Evolutionary conservation across 352 stramenopile species (phyloP).

Genomic region (Pythium scleroteichum): DNA sequence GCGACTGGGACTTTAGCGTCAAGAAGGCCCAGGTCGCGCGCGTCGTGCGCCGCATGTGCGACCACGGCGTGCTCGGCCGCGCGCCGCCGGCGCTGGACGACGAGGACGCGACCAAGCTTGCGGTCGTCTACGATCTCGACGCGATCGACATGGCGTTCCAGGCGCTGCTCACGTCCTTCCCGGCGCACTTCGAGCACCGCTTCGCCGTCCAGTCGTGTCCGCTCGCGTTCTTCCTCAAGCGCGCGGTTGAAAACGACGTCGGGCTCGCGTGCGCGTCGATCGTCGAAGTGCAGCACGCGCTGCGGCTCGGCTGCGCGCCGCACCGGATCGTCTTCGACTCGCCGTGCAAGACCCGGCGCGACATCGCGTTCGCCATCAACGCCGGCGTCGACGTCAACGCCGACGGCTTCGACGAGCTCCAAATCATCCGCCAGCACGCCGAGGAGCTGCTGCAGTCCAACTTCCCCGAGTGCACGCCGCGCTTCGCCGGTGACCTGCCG

Average conservation of each 20-base stretch:
- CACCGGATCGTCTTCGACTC: slow-evolving; percentile 91
- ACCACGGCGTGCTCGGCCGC: slow-evolving; percentile 40
- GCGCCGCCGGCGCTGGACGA: slow-evolving; percentile 12
- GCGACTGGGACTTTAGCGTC: slow-evolving; percentile 76
- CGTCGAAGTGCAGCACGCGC: slow-evolving; percentile 78
- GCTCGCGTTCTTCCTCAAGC: slow-evolving; percentile 83
- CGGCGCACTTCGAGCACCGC: slow-evolving; percentile 84
- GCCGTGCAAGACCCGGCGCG: slow-evolving; percentile 90
- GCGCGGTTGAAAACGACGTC: slow-evolving; percentile 74
- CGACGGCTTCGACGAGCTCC: slow-evolving; percentile 89
- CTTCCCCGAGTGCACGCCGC: slow-evolving; percentile 57
- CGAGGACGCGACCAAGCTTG: slow-evolving; percentile 55
- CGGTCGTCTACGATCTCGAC: slow-evolving; percentile 84
- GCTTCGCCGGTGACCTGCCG: slow-evolving; percentile 59
- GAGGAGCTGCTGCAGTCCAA: slow-evolving; percentile 90
- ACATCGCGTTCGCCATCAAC: slow-evolving; percentile 85
- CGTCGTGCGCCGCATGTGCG: slow-evolving; percentile 61
- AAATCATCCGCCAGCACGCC: slow-evolving; percentile 82
- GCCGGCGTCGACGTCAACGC: slow-evolving; percentile 89
- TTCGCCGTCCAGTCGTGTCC: slow-evolving; percentile 91
- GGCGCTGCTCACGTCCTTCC: slow-evolving; percentile 75
- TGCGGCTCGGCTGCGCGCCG: slow-evolving; percentile 67
- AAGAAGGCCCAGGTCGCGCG: slow-evolving; percentile 63
- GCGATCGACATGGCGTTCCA: slow-evolving; percentile 86
- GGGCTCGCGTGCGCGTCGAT: slow-evolving; percentile 85